These are phyloP conservation scores for Xylaria castorea DNA, from an alignment of 495 filamentous ascomycete species.

Conservation along the genomic window DNA sequence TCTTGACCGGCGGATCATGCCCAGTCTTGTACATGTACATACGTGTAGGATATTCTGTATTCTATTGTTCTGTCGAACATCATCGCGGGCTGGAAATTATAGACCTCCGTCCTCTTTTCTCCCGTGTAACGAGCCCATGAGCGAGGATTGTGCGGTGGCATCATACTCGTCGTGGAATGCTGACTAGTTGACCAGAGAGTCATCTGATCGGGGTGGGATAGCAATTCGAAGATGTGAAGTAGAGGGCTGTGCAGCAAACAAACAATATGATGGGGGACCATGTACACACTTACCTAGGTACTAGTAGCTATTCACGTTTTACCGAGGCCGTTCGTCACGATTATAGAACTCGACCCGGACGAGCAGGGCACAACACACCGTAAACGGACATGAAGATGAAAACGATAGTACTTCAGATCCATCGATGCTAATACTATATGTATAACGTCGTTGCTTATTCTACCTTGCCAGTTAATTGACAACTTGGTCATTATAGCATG, in stretches of 20 bases:
- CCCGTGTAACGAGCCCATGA: neutral
- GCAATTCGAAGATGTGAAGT: neutral
- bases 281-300: neutral
- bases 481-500: neutral
- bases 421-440: neutral
- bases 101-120: neutral
- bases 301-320: neutral
- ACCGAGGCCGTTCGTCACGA: neutral
- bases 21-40: constrained; percentile 20
- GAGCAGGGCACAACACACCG: neutral
- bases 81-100: neutral
- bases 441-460: neutral
- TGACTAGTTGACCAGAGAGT: neutral
- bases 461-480: neutral
- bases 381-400: neutral
- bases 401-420: neutral
- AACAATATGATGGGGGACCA: neutral
- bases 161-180: neutral
- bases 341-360: neutral
- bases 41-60: constrained; percentile 26
- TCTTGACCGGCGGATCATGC: neutral
- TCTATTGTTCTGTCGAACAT: neutral
- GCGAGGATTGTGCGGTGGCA: neutral
- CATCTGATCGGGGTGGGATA: neutral
- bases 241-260: neutral